phyloP scores from a whole-genome alignment of 306 rosid species.

The Prunus kanzakura region DNA sequence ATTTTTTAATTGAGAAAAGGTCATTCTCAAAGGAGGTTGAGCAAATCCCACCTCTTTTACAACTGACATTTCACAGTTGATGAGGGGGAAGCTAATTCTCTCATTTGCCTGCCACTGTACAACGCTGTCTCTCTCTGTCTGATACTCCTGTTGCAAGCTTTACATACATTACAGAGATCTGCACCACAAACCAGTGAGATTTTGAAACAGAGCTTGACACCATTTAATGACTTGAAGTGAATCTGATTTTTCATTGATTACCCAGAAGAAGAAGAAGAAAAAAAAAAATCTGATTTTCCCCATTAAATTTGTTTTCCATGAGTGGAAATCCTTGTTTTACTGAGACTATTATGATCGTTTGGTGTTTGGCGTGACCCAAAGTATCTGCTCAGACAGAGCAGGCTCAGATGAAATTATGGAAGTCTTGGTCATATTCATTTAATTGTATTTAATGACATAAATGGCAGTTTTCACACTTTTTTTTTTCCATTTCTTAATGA shows the following conservation, averaged over 20 bases:
- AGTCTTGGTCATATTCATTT: conserved; percentile 38
- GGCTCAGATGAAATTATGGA: conserved; percentile 35
- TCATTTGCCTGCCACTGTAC: conserved; percentile 32
- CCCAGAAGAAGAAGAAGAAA: neutral
- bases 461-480: conserved; percentile 3
- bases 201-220: conserved; percentile 8
- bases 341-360: conserved; percentile 27
- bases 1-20: conserved; percentile 1
- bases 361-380: conserved; percentile 47
- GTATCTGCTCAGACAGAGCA: conserved; percentile 39
- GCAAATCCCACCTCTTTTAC: conserved; percentile 40
- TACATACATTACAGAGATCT: conserved; percentile 14
- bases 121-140: conserved; percentile 16
- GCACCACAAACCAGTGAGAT: conserved; percentile 25
- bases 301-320: conserved; percentile 15
- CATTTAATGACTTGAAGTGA: conserved; percentile 29
- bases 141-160: conserved; percentile 16
- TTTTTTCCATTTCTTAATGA: conserved; percentile 8
- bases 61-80: conserved; percentile 51
- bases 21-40: conserved; percentile 50
- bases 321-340: conserved; percentile 38
- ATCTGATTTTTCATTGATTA: conserved; percentile 26
- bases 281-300: no score
- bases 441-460: conserved; percentile 40
- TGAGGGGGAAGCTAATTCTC: conserved; percentile 42